Evolutionary conservation across 2,329 filamentous ascomycete species (phyloP), one percentile per base, ranked within the genome.

Genomic region (Exophiala sp.): DNA sequence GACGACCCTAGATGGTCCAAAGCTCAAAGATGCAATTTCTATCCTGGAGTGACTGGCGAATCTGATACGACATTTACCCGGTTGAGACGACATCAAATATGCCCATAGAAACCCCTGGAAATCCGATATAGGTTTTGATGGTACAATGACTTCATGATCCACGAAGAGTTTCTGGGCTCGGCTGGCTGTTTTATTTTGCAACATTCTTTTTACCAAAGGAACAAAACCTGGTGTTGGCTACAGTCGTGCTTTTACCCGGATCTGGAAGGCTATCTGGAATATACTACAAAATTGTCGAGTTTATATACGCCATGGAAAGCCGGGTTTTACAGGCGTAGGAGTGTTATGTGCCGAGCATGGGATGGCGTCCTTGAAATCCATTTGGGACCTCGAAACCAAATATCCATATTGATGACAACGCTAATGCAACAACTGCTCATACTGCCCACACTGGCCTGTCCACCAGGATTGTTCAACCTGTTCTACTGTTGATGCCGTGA

Each of bases 291-390:
- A 29, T 29, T 38, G 38, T 47, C 48, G 36, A 48, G 20, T 35
- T 66, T 54, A 63, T 64, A 63, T 58, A 65, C 63, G 47, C 56
- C 60, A 56, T 57, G 54, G 49, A 44, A 52, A 63, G 60, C 54
- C 59, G 69, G 70, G 66, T 29, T 67, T 69, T 69, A 53, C 57
- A 41, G 42, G 34, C 45, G 33, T 46, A 54, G 50, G 52, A 42
- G 43, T 54, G 39, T 50, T 50, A 43, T 52, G 55, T 55, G 51
- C 47, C 50, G 52, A 58, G 58, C 55, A 55, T 60, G 54, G 51
- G 51, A 52, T 43, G 57, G 52, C 44, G 57, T 51, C 18, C 41
- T 45, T 18, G 38, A 50, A 40, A 16, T 50, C 20, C 11, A 14
- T 47, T 47, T 35, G 45, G 20, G 29, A 14, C 44, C 14, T 45